phyloP scores from a whole-genome alignment of 176 grass and related monocot genomes.

The Elaeis guineensis region DNA sequence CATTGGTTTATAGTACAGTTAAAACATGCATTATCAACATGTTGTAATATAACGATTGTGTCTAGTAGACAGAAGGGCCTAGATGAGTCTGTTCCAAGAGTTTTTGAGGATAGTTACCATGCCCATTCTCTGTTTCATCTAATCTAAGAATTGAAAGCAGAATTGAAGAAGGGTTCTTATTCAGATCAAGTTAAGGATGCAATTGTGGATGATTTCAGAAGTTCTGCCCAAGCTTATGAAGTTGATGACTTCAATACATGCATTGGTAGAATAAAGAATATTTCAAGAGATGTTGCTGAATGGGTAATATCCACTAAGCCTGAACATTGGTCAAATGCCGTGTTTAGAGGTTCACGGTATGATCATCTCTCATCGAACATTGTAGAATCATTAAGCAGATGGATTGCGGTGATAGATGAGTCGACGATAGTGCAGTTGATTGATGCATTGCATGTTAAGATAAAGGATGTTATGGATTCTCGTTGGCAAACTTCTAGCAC shows the following conservation, averaged over 20 bases:
- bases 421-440: conserved; percentile 67
- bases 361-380: conserved; percentile 90
- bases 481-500: conserved; percentile 33
- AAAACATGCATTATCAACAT: conserved; percentile 59
- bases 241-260: conserved; percentile 87
- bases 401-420: conserved; percentile 86
- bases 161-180: conserved; percentile 68
- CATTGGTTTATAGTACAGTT: conserved; percentile 89
- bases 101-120: conserved; percentile 70
- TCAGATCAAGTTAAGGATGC: conserved; percentile 69
- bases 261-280: conserved; percentile 78
- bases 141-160: conserved; percentile 85
- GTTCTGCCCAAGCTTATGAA: conserved; percentile 66
- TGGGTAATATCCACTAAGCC: conserved; percentile 88
- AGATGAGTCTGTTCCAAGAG: conserved; percentile 68
- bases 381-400: conserved; percentile 82
- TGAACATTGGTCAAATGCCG: conserved; percentile 86
- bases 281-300: conserved; percentile 79
- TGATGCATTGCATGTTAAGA: conserved; percentile 63
- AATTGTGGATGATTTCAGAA: conserved; percentile 82
- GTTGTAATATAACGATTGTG: conserved; percentile 54
- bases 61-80: conserved; percentile 82
- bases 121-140: conserved; percentile 81
- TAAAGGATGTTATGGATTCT: conserved; percentile 58
- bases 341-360: conserved; percentile 78